These are phyloP conservation scores for Maudiozyma barnettii DNA, from an alignment of 805 yeast genomes.

Conservation along the genomic window DNA sequence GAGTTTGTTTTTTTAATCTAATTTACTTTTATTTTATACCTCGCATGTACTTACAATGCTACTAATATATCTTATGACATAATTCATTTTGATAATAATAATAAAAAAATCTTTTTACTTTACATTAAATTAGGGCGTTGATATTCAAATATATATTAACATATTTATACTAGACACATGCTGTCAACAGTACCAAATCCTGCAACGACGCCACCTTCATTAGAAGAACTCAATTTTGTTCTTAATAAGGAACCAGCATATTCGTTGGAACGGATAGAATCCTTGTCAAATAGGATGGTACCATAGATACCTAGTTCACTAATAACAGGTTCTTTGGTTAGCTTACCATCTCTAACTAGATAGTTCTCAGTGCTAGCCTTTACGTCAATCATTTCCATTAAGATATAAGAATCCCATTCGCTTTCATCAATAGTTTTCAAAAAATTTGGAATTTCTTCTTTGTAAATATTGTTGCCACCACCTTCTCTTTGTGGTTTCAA, in stretches of 20 bases:
- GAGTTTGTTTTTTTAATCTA: too few species aligned
- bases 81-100: background rate
- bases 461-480: constrained; percentile 93
- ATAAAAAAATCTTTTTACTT: background rate
- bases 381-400: constrained; percentile 89
- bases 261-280: constrained; percentile 50
- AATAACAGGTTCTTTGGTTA: constrained; percentile 63
- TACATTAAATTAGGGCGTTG: too few species aligned
- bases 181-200: constrained; percentile 97
- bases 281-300: constrained; percentile 61
- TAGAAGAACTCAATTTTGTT: constrained; percentile 75
- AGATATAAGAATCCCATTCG: constrained; percentile 83
- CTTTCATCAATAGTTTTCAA: constrained; percentile 47
- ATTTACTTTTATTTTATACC: too few species aligned
- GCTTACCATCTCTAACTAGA: constrained; percentile 56
- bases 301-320: constrained; percentile 93
- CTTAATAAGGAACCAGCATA: constrained; percentile 80
- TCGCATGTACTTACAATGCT: background rate
- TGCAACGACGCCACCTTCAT: constrained; percentile 99
- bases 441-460: constrained; percentile 72
- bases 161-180: constrained; percentile 28
- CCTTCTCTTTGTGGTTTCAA: constrained; percentile 98
- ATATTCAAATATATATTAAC: background rate
- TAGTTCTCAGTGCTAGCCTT: constrained; percentile 51
- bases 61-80: background rate